These are phyloP conservation scores for Fraxinus xanthoxyloides DNA, from an alignment of 305 asterid species.

Conservation along the genomic window DNA sequence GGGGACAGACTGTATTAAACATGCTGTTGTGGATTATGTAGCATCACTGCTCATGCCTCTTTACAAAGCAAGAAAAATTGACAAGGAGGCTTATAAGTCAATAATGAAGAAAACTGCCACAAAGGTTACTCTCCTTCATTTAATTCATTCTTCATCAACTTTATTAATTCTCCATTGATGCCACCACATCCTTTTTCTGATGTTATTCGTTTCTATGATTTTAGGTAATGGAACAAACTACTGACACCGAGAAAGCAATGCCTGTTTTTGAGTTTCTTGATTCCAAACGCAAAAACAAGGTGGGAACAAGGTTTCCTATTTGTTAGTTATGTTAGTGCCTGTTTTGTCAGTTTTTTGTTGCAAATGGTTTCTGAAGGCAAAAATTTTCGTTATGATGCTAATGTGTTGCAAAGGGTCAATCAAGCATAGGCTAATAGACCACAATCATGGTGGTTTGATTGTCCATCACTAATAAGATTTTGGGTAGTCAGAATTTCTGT, in stretches of 20 bases:
- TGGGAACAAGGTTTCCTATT: slow-evolving; percentile 23
- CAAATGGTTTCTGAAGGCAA: slow-evolving; percentile 2
- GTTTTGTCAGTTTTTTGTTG: slow-evolving; percentile 12
- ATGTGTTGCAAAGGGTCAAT: not conserved
- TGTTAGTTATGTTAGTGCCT: slow-evolving; percentile 1
- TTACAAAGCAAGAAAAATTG: slow-evolving; percentile 88
- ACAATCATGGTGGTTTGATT: not conserved
- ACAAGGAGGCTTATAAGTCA: slow-evolving; percentile 81
- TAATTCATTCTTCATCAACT: not conserved
- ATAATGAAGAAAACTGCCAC: slow-evolving; percentile 99
- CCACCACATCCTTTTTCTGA: slow-evolving; percentile 15
- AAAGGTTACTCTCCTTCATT: slow-evolving; percentile 53
- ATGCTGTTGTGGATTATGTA: slow-evolving; percentile 88
- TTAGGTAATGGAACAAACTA: slow-evolving; percentile 92
- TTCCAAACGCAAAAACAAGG: slow-evolving; percentile 98
- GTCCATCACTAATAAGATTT: slow-evolving; percentile 4
- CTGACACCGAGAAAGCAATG: slow-evolving; percentile 90
- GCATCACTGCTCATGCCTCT: slow-evolving; percentile 98
- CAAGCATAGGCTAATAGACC: slow-evolving; percentile 17
- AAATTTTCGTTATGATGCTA: not conserved
- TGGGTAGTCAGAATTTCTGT: slow-evolving; percentile 14
- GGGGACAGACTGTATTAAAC: slow-evolving; percentile 83
- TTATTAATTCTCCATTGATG: slow-evolving; percentile 13
- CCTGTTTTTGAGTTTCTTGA: slow-evolving; percentile 84
- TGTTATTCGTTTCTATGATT: slow-evolving; percentile 26